Conservation (phyloP, 2,329 filamentous ascomycete species). For the Lecanicillium sp. region DNA sequence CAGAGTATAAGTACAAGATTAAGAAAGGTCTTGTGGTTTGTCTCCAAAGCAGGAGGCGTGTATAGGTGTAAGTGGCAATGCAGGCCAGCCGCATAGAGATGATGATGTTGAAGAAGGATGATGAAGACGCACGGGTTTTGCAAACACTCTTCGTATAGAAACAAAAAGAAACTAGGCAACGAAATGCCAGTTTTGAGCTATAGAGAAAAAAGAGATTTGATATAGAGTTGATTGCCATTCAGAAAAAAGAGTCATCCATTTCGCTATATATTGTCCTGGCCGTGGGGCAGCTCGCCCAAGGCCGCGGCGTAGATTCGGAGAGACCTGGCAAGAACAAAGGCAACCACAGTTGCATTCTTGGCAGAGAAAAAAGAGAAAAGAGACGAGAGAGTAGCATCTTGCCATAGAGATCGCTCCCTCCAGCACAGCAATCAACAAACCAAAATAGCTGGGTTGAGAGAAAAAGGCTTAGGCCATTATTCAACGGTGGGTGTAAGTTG, state of each 20-base stretch:
- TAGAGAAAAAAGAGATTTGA: too few species aligned
- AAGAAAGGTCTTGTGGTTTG: too few species aligned
- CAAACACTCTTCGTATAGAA: too few species aligned
- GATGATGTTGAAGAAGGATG: not conserved
- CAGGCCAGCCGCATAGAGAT: slow-evolving; percentile 2
- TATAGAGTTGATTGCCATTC: too few species aligned
- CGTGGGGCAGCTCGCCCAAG: not conserved
- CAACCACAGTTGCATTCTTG: not conserved
- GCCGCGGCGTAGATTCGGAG: not conserved
- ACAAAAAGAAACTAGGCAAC: not conserved
- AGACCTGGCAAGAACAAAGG: not conserved
- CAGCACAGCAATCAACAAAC: too few species aligned
- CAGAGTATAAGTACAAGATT: too few species aligned
- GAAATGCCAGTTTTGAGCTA: not conserved
- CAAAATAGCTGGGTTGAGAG: too few species aligned
- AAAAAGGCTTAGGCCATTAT: too few species aligned
- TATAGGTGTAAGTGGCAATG: too few species aligned
- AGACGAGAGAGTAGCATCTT: not conserved
- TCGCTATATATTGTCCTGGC: not conserved
- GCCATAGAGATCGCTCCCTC: too few species aligned
- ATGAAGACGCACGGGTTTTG: too few species aligned
- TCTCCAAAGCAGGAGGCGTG: too few species aligned
- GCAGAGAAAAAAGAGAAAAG: not conserved
- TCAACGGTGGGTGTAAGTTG: not conserved
- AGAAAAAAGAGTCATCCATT: not conserved